A percentile compares a stretch with the other conserved stretches of the same genome.
phyloP scores from a whole-genome alignment of 768 basidiomycete species.

The Lyophyllum shimeji region DNA sequence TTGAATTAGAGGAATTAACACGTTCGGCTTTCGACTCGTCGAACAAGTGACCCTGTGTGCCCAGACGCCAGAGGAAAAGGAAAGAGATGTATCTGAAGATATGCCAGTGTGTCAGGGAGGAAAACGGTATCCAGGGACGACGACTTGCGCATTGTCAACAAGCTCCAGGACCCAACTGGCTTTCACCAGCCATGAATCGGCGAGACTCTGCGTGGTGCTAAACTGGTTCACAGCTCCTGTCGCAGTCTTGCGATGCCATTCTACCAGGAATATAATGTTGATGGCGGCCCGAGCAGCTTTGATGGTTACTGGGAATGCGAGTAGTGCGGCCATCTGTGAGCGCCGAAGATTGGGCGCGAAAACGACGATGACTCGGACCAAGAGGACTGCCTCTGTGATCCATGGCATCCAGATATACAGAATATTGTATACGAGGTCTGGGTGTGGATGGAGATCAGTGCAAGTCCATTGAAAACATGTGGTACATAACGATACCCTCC shows the following conservation, averaged over 20 bases:
- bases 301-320: neutral
- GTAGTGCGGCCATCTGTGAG: neutral
- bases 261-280: neutral
- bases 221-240: neutral
- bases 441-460: neutral
- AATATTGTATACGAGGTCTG: neutral
- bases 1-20: neutral
- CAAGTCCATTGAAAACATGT: neutral
- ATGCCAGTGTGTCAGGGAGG: neutral
- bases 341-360: neutral
- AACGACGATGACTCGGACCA: conserved; percentile 2
- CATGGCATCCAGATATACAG: conserved; percentile 3
- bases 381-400: conserved; percentile 7
- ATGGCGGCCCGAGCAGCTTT: neutral
- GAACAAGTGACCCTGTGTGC: neutral
- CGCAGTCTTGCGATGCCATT: neutral
- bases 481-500: neutral
- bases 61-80: conserved; percentile 2
- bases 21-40: neutral
- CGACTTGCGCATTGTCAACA: conserved; percentile 3
- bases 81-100: neutral
- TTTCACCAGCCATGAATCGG: conserved; percentile 1
- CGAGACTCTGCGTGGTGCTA: neutral
- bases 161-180: conserved; percentile 5
- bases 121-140: neutral